Evolutionary conservation across 2,329 filamentous ascomycete genomes (phyloP).

Genomic region (Fusarium sp.): DNA sequence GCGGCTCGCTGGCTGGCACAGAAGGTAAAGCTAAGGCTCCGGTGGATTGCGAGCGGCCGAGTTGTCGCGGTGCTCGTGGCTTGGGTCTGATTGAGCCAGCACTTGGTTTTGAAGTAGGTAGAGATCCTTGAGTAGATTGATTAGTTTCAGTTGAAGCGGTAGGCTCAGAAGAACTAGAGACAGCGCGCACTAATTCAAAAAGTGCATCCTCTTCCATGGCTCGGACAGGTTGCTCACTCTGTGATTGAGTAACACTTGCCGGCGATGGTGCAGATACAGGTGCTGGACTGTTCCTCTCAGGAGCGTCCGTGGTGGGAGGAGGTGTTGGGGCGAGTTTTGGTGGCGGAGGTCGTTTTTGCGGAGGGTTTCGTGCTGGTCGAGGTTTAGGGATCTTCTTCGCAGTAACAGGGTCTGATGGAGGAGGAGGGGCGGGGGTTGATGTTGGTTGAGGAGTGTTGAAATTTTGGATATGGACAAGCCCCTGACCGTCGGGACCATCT

Average conservation of each 20-base stretch:
- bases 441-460: conserved; percentile 48
- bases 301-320: conserved; percentile 54
- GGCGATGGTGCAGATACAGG: conserved; percentile 25
- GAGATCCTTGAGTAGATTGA: conserved; percentile 26
- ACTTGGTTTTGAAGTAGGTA: conserved; percentile 27
- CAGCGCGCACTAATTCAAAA: conserved; percentile 38
- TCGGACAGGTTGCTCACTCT: conserved; percentile 2
- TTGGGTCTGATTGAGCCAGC: conserved; percentile 25
- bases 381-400: conserved; percentile 28
- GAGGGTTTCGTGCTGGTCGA: conserved; percentile 15
- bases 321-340: conserved; percentile 51
- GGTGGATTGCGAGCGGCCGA: conserved; percentile 53
- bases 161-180: conserved; percentile 35
- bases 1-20: conserved; percentile 62
- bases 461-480: conserved; percentile 52
- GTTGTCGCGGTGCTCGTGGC: conserved; percentile 39
- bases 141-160: conserved; percentile 35
- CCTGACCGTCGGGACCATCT: conserved; percentile 50
- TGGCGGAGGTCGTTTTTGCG: conserved; percentile 41
- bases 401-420: conserved; percentile 36
- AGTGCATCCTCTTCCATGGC: conserved; percentile 28
- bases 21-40: conserved; percentile 52
- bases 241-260: conserved; percentile 15
- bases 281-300: conserved; percentile 50
- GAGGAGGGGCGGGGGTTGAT: conserved; percentile 34